Percentiles rank a stretch among this genome's conserved stretches.
Evolutionary conservation across 2,329 filamentous ascomycete genomes (phyloP).

Genomic region (Bertia moriformis): DNA sequence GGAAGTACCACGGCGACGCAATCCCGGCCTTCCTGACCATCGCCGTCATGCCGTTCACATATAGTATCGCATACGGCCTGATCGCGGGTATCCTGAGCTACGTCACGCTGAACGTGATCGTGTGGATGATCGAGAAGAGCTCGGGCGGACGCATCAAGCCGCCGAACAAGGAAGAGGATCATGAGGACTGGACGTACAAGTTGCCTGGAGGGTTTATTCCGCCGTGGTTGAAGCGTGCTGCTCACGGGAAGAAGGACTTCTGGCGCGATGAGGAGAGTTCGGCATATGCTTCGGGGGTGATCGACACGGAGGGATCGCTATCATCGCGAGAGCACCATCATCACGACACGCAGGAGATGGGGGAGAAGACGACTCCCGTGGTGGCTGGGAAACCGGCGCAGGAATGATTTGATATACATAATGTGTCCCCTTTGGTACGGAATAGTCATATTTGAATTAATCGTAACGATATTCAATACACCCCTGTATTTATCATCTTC

Average conservation of each 20-base stretch:
- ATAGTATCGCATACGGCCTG: slow-evolving; percentile 74
- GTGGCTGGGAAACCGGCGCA: not conserved
- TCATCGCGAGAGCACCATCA: not conserved
- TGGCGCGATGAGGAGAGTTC: slow-evolving; percentile 31
- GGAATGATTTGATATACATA: not conserved
- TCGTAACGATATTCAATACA: no score
- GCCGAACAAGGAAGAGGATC: slow-evolving; percentile 59
- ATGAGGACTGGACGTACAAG: slow-evolving; percentile 69
- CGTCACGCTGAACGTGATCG: slow-evolving; percentile 56
- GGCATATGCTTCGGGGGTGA: not conserved
- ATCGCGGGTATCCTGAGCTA: slow-evolving; percentile 71
- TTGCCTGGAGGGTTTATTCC: slow-evolving; percentile 63
- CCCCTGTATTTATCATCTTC: not conserved
- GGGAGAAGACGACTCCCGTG: not conserved
- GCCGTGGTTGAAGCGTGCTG: slow-evolving; percentile 53
- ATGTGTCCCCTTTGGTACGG: not conserved
- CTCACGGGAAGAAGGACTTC: slow-evolving; percentile 58
- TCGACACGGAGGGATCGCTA: not conserved
- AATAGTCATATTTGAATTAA: no score
- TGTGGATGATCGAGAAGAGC: slow-evolving; percentile 53
- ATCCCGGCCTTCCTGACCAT: slow-evolving; percentile 76
- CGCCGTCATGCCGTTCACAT: slow-evolving; percentile 77
- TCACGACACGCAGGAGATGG: not conserved
- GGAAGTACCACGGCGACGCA: slow-evolving; percentile 71
- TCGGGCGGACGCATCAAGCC: slow-evolving; percentile 60